Percentiles rank a stretch among this genome's conserved stretches.
phyloP scores from a whole-genome alignment of 345 rosid genomes.

The Eucalyptus paniculata region DNA sequence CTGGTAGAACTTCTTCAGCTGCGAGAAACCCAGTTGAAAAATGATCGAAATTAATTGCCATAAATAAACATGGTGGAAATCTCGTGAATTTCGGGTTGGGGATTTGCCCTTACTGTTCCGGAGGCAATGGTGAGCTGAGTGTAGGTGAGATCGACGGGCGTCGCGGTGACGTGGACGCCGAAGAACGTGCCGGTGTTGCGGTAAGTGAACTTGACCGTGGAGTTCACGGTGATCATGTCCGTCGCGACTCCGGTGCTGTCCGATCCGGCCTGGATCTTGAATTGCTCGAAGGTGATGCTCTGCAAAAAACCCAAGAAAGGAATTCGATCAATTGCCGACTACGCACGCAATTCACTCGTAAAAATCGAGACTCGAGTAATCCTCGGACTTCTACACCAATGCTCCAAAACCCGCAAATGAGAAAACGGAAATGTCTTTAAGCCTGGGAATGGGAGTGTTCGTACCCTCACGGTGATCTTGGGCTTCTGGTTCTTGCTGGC shows the following conservation, averaged over 20 bases:
- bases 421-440: not conserved
- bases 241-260: slow-evolving; percentile 84
- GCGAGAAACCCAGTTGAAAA: slow-evolving; percentile 3
- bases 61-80: not conserved
- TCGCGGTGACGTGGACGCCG: slow-evolving; percentile 78
- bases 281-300: slow-evolving; percentile 70
- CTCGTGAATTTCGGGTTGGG: not conserved
- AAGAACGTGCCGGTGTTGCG: slow-evolving; percentile 89
- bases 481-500: slow-evolving; percentile 89
- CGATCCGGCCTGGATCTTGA: slow-evolving; percentile 87
- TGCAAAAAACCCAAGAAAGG: slow-evolving; percentile 1
- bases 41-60: not conserved
- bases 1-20: slow-evolving; percentile 79
- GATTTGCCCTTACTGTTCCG: slow-evolving; percentile 44
- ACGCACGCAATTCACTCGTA: not conserved
- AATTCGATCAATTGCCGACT: not conserved
- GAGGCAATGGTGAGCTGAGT: slow-evolving; percentile 60
- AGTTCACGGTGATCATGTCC: slow-evolving; percentile 76
- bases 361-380: not conserved
- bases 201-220: slow-evolving; percentile 64
- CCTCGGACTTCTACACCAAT: not conserved
- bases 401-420: not conserved
- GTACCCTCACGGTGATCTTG: slow-evolving; percentile 70
- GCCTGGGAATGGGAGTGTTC: not conserved
- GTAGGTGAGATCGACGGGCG: slow-evolving; percentile 62